A percentile compares a stretch with the other conserved stretches of the same genome.
These are phyloP conservation scores for Parsonsia alboflavescens DNA, from an alignment of 257 asterid genomes.

Conservation along the genomic window DNA sequence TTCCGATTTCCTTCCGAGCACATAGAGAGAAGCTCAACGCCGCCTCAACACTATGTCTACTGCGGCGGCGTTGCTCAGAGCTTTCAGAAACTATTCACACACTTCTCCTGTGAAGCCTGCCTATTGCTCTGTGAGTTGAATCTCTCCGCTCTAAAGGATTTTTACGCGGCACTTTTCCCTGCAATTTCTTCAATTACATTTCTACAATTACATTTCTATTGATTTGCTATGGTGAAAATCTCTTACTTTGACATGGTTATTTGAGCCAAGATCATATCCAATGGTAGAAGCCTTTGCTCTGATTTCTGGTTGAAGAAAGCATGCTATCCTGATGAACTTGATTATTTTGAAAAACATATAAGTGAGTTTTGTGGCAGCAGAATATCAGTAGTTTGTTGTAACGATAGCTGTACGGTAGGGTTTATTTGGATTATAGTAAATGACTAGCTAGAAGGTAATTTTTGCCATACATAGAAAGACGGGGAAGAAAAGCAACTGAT, in stretches of 20 bases:
- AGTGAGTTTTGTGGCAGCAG: neutral
- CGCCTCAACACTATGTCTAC: too few species aligned
- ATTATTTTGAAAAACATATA: neutral
- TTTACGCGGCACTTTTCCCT: neutral
- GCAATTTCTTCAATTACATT: neutral
- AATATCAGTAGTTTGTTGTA: too few species aligned
- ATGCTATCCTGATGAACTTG: neutral
- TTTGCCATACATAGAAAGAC: neutral
- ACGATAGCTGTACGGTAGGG: neutral
- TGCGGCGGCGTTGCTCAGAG: slow-evolving; percentile 41
- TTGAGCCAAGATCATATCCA: neutral
- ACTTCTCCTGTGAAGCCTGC: slow-evolving; percentile 21
- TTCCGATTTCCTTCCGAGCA: neutral
- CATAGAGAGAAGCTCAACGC: neutral
- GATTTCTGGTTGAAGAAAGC: neutral
- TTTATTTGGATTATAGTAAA: neutral
- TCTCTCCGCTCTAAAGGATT: neutral
- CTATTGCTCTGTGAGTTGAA: slow-evolving; percentile 50
- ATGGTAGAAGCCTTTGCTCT: neutral
- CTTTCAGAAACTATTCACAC: slow-evolving; percentile 36
- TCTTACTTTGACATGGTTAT: neutral
- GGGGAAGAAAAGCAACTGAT: neutral
- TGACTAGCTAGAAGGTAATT: neutral
- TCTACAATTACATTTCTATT: neutral
- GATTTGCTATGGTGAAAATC: neutral